These are phyloP conservation scores for Sherardia arvensis DNA, from an alignment of 257 asterid species.

Conservation along the genomic window DNA sequence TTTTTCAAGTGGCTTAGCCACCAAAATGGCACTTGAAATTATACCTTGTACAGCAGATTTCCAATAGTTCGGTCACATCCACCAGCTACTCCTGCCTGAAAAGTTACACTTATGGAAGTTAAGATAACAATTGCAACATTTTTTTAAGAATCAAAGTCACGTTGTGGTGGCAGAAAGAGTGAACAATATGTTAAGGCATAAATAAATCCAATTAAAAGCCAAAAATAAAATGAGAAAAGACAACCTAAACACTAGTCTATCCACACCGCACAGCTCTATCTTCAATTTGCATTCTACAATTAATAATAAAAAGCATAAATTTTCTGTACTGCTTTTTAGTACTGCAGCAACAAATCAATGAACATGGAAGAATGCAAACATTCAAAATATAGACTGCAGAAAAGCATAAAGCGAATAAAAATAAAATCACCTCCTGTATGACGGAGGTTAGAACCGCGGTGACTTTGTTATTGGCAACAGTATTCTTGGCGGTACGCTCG, in stretches of 20 bases:
- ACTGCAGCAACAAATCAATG: not conserved
- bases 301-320: too few relatives aligned
- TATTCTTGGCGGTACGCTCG: constrained; percentile 39
- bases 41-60: constrained; percentile 74
- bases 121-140: not conserved
- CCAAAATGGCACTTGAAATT: constrained; percentile 11
- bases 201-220: too few relatives aligned
- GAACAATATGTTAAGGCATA: not conserved
- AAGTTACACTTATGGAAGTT: not conserved
- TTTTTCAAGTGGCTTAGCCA: not conserved
- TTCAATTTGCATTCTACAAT: not conserved
- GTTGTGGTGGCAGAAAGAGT: not conserved
- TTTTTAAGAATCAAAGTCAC: not conserved
- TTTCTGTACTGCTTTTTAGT: not conserved
- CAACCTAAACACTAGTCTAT: not conserved
- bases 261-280: not conserved
- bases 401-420: not conserved
- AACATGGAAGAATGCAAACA: not conserved
- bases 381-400: not conserved
- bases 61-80: constrained; percentile 85
- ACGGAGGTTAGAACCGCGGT: constrained; percentile 34
- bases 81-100: constrained; percentile 66
- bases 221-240: too few relatives aligned
- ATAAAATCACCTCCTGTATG: constrained; percentile 30
- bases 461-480: constrained; percentile 36